Evolutionary conservation across 495 filamentous ascomycete genomes (phyloP), one percentile per base, ranked within the genome.

Genomic region (Chaetomium cochliodes): DNA sequence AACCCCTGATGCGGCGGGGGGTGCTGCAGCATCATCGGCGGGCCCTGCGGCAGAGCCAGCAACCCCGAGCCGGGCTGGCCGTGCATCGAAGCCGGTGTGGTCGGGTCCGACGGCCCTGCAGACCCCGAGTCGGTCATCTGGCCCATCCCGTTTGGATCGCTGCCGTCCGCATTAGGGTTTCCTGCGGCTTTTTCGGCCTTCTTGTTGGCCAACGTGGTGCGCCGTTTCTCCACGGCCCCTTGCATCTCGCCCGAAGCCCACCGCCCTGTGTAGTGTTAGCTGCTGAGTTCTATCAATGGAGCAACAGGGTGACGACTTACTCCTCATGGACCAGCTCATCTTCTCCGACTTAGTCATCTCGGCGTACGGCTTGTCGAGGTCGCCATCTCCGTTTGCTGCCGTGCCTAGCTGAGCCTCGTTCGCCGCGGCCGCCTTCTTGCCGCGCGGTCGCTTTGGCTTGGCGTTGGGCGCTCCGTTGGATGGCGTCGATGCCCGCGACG

Each of bases 311-410:
- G 26, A 22, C 5, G 13, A 73, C 75, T 67, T 70, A 81, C 80
- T 70, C 70, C 79, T 79, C 80, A 82, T 82, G 1, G 79, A 81
- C 46, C 66, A 72, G 2, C 75, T 78, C 80, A 82, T 82, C 72
- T 82, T 82, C 69, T 82, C 80, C 9, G 78, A 80, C 68, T 82
- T 82, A 49, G 77, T 82, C 80, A 82, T 81, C 41, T 77, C 71
- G 5, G 74, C 69, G 67, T 82, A 82, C 46, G 78, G 74, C 69
- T 82, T 82, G 33, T 72, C 69, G 26, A 58, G 44, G 28, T 62
- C 74, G n/a, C 65, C 65, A 41, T 58, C 51, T 13, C 53, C 56
- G 16, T 64, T 67, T 0, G 62, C 58, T 5, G 42, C 39, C 2
- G 44, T 28, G 28, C 20, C 25, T 8, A 44, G 20, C 30, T 61